These are phyloP conservation scores for Talaromyces borbonicus DNA, from an alignment of 495 filamentous ascomycete genomes.

Conservation along the genomic window DNA sequence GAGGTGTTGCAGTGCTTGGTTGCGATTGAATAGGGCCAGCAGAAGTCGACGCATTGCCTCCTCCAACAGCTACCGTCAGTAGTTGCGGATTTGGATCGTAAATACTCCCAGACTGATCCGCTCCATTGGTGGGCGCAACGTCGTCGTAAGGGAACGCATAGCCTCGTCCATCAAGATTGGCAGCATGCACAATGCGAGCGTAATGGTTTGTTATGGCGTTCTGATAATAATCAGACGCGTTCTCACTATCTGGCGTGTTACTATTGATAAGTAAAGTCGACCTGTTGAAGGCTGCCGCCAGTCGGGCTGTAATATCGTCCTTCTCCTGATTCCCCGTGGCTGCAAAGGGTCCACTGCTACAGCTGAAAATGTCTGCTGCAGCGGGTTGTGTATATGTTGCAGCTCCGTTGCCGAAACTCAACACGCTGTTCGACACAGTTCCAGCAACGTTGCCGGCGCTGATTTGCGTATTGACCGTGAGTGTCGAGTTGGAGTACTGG, in stretches of 20 bases:
- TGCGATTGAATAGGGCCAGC: background rate
- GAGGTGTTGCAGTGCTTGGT: background rate
- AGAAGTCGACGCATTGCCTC: conserved; percentile 15
- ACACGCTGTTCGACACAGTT: conserved; percentile 34
- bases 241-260: conserved; percentile 41
- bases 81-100: conserved; percentile 43
- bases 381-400: conserved; percentile 47
- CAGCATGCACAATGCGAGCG: conserved; percentile 52
- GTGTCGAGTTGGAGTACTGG: conserved; percentile 39
- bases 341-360: conserved; percentile 60
- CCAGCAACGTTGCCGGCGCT: conserved; percentile 40
- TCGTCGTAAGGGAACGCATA: conserved; percentile 80
- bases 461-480: conserved; percentile 57
- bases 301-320: conserved; percentile 50
- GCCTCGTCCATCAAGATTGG: conserved; percentile 50
- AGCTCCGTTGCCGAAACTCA: conserved; percentile 39
- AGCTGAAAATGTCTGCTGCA: conserved; percentile 58
- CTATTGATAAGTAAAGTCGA: conserved; percentile 45
- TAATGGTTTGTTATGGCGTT: conserved; percentile 61
- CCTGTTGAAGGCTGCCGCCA: conserved; percentile 61
- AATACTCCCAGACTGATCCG: conserved; percentile 57
- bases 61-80: conserved; percentile 56
- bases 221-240: conserved; percentile 41
- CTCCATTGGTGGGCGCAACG: conserved; percentile 45
- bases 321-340: conserved; percentile 34